Percentiles rank a stretch among this genome's conserved stretches.
These are phyloP conservation scores for Inonotus obliquus DNA, from an alignment of 1,284 basidiomycete genomes.

Conservation along the genomic window DNA sequence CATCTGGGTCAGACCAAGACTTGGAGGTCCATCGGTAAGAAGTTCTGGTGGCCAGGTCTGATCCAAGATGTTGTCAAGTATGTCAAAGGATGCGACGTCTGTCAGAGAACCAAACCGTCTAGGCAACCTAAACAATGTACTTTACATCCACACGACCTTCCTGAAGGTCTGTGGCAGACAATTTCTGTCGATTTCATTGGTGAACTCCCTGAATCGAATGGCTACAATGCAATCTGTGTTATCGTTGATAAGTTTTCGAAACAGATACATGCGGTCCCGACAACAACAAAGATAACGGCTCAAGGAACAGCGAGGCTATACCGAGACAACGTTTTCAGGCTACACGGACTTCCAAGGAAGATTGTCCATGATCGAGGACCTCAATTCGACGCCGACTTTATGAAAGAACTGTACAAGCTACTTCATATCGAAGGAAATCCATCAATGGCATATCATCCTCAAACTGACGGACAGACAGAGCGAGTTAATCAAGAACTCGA, in stretches of 20 bases:
- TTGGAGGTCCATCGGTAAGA: background rate
- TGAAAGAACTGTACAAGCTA: background rate
- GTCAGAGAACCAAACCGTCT: background rate
- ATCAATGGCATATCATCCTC: slow-evolving; percentile 30
- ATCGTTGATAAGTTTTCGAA: background rate
- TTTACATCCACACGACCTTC: background rate
- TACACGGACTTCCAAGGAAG: background rate
- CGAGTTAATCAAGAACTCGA: slow-evolving; percentile 7
- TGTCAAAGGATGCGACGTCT: background rate
- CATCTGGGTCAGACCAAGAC: background rate
- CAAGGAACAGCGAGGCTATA: background rate
- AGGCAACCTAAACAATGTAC: background rate
- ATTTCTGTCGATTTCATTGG: background rate
- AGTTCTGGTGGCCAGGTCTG: background rate
- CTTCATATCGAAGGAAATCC: background rate
- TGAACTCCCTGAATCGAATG: background rate
- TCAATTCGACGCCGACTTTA: background rate
- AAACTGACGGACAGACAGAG: slow-evolving; percentile 18
- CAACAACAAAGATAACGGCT: background rate
- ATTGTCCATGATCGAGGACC: background rate
- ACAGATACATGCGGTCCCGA: background rate
- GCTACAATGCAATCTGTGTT: background rate
- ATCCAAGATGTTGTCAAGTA: background rate
- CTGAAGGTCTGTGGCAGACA: background rate
- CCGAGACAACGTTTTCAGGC: background rate